Base-by-base conservation (phyloP, 768 basidiomycete species). In the Tulasnella sp. region DNA sequence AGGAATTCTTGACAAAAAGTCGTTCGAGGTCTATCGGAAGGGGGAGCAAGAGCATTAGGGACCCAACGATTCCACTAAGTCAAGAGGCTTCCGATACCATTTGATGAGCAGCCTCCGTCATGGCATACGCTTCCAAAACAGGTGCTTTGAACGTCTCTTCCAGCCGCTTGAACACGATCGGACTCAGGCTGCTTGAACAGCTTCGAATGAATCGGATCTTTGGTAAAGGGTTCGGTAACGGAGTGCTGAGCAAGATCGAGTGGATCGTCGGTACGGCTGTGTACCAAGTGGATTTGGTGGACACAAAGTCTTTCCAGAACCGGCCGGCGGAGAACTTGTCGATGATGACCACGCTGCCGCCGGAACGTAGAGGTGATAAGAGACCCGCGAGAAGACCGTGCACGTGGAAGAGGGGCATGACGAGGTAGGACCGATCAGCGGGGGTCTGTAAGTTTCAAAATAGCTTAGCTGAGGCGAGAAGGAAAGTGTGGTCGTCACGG, bases 381-480 rank as follows among this genome's bases (percentile, higher is more conserved):
- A 90, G 83, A 79, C 88, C 89, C 69, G 87, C 86, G 49, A 89
- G 86, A 68, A 90, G 87, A 29, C 89, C 89, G 37, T 89, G 88
- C 52, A 89, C 88, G 78, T 88, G 88, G 82, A 89, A 89, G 31
- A 88, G 83, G 58, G 88, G 88, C 89, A 87, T 88, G 83, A 87
- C 83, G 38, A 84, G 81, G 78, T 82, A 82, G 12, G 80, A 81
- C 4, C 80, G 70, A 67, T 84, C 83, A 11, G 72, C 34, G 1
- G 80, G 76, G 17, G 82, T 74, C 73, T 74, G n/a, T n/a, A 49
- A 39, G 34, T 4, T 1, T 3, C 5, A 73, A 19, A 5, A 72
- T 22, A n/a, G n/a, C n/a, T n/a, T n/a, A n/a, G n/a, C n/a, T n/a
- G n/a, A n/a, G n/a, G n/a, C n/a, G n/a, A n/a, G n/a, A n/a, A n/a